Conservation (phyloP, 208 protist genomes). For the Tetramitus jugosus region DNA sequence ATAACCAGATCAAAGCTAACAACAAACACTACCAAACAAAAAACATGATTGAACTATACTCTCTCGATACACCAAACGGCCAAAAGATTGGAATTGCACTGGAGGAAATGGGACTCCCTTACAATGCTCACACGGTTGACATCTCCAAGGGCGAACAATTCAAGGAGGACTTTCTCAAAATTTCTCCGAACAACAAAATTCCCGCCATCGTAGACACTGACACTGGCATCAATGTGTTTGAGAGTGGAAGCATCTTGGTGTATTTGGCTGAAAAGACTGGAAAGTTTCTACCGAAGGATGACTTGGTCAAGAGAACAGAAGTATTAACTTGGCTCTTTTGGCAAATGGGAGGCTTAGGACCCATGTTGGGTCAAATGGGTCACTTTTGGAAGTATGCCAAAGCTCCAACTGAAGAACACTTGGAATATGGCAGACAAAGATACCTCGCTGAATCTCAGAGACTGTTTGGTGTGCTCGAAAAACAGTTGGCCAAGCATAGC, state of each 20-base stretch:
- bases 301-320: slow-evolving; percentile 28
- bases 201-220: slow-evolving; percentile 49
- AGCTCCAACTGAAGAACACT: slow-evolving; percentile 32
- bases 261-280: slow-evolving; percentile 59
- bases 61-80: slow-evolving; percentile 48
- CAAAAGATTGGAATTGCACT: slow-evolving; percentile 40
- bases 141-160: slow-evolving; percentile 47
- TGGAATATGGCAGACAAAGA: slow-evolving; percentile 36
- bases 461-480: slow-evolving; percentile 44
- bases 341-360: slow-evolving; percentile 33
- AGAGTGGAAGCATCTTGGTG: slow-evolving; percentile 54
- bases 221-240: slow-evolving; percentile 46
- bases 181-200: slow-evolving; percentile 65
- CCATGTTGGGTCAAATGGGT: slow-evolving; percentile 29
- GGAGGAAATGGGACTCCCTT: slow-evolving; percentile 41
- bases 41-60: too few relatives aligned
- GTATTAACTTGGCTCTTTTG: slow-evolving; percentile 59
- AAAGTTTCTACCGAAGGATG: slow-evolving; percentile 43
- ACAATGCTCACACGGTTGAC: slow-evolving; percentile 41
- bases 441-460: slow-evolving; percentile 40
- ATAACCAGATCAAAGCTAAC: background rate
- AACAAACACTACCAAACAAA: slow-evolving; percentile 25
- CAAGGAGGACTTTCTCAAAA: slow-evolving; percentile 37
- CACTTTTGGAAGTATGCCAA: slow-evolving; percentile 27
- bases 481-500: slow-evolving; percentile 39